Percentiles rank a stretch among this genome's conserved stretches.
These are phyloP conservation scores for Cornus florida DNA, from an alignment of 148 eudicot genomes.

Conservation along the genomic window DNA sequence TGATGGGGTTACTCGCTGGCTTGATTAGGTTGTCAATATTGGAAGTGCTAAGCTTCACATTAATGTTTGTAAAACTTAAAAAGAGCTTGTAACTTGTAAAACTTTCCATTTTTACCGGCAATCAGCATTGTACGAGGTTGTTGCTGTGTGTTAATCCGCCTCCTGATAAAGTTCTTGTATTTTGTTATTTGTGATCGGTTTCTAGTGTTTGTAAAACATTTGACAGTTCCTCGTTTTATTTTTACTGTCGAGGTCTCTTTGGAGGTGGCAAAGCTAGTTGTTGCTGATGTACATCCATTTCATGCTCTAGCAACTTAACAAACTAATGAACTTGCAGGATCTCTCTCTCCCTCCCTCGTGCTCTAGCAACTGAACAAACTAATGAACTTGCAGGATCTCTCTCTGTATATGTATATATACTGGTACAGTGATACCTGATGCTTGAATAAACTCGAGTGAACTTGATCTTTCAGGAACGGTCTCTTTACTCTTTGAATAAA, in stretches of 20 bases:
- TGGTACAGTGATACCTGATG: too few relatives aligned
- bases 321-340: too few relatives aligned
- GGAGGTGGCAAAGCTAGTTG: not conserved
- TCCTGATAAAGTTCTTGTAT: not conserved
- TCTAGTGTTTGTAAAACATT: not conserved
- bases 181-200: not conserved
- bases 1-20: slow-evolving; percentile 92
- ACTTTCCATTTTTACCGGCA: not conserved
- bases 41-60: not conserved
- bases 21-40: slow-evolving; percentile 44
- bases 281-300: not conserved
- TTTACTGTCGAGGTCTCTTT: not conserved
- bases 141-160: not conserved
- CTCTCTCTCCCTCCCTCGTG: too few relatives aligned
- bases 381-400: too few relatives aligned
- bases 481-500: too few relatives aligned
- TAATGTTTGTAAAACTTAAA: slow-evolving; percentile 4
- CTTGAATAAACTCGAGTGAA: too few relatives aligned
- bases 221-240: not conserved
- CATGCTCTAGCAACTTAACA: too few relatives aligned
- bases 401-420: too few relatives aligned
- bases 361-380: too few relatives aligned
- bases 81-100: slow-evolving; percentile 21
- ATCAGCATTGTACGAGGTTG: not conserved
- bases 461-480: too few relatives aligned